Base-by-base conservation (phyloP, 495 filamentous ascomycete genomes). In the Stereocaulon alpinum region DNA sequence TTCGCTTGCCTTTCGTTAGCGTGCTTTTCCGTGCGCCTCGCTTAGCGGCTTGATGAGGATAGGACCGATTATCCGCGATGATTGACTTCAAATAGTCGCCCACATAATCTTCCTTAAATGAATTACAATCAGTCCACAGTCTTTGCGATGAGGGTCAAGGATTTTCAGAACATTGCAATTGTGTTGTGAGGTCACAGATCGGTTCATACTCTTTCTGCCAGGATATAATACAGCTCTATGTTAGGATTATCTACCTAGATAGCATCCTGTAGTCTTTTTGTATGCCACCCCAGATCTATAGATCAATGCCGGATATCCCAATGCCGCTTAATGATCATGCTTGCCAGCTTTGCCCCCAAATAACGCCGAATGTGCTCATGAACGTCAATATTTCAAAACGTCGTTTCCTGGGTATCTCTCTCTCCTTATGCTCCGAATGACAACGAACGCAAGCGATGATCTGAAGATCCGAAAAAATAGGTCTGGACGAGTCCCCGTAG, bases 31-130 rank as follows among this genome's bases (percentile, higher is more conserved):
- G 48, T 49, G 44, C 37, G 41, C 55, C 34, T 64, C 62, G 62
- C 62, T 64, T 64, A 63, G 59, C 49, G 47, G 29, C 49, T 34
- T 52, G 30, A 10, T 63, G 55, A 55, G 61, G 61, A 55, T 63
- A 55, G 48, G 40, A 12, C 34, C 7, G 12, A 12, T 37, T 37
- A 24, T 24, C 24, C 24, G 24, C 24, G 24, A 3, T 1, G 24
- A 24, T 24, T 24, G 24, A 24, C 24, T 24, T 1, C 24, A 24
- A 24, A 24, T 24, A 24, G 24, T 24, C 24, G 32, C 2, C 32
- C 32, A 11, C 1, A 11, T 37, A 12, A 37, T 9, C 6, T 37
- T 34, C 34, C 7, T 6, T 37, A 12, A 10, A 10, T 37, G 9
- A 6, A 37, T 37, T 37, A 37, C 7, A 37, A 37, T 12, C 7